Percentiles rank a stretch among this genome's conserved stretches.
Evolutionary conservation across 2,329 filamentous ascomycete genomes (phyloP).

Genomic region (Diaporthe vexans): DNA sequence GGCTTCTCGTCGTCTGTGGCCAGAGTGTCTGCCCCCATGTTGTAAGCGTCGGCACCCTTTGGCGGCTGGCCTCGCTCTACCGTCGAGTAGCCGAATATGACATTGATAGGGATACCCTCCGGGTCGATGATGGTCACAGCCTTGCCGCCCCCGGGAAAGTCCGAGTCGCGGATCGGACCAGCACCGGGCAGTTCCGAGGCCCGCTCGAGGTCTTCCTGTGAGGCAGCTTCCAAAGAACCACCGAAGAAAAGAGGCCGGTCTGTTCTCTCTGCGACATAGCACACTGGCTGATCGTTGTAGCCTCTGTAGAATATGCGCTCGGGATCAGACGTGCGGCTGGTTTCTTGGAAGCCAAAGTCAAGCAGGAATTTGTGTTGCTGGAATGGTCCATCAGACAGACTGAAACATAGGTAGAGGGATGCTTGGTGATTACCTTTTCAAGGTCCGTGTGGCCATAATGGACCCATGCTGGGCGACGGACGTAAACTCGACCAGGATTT

Average conservation of each 20-base stretch:
- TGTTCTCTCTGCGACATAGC: not conserved
- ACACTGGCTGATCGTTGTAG: not conserved
- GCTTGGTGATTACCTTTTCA: not conserved
- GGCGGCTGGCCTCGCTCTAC: no score
- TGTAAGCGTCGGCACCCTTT: no score
- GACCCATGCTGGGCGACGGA: not conserved
- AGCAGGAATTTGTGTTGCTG: not conserved
- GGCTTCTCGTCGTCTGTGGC: no score
- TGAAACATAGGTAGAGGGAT: no score
- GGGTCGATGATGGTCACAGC: no score
- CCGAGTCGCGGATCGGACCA: not conserved
- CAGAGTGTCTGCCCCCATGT: no score
- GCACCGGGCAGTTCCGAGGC: not conserved
- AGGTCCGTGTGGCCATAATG: not conserved
- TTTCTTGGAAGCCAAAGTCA: conserved; percentile 6
- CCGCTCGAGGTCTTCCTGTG: not conserved
- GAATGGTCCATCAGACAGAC: not conserved
- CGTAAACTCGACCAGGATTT: not conserved
- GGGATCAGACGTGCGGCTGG: not conserved
- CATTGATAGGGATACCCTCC: no score
- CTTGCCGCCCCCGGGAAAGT: not conserved
- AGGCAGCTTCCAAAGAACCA: not conserved
- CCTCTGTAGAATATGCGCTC: conserved; percentile 6
- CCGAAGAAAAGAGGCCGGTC: not conserved
- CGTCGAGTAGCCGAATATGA: no score